Percentiles rank a stretch among this genome's conserved stretches.
These are phyloP conservation scores for Fonsecaea multimorphosa DNA, from an alignment of 2,329 filamentous ascomycete genomes.

Conservation along the genomic window DNA sequence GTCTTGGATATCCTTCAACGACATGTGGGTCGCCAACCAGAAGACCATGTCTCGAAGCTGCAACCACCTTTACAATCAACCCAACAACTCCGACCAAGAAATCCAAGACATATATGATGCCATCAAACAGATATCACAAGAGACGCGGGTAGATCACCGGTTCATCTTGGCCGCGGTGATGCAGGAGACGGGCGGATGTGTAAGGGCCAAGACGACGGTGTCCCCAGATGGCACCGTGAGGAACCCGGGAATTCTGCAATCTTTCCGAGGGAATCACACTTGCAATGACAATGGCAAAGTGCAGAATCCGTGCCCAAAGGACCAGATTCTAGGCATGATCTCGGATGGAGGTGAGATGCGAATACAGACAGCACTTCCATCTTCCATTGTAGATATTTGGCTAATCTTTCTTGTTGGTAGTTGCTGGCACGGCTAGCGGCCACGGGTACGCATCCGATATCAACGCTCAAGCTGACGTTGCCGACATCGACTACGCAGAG, in stretches of 20 bases:
- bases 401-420: conserved; percentile 26
- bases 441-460: conserved; percentile 47
- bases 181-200: conserved; percentile 56
- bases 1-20: conserved; percentile 42
- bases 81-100: conserved; percentile 49
- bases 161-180: conserved; percentile 55
- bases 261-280: conserved; percentile 48
- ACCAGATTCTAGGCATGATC: conserved; percentile 49
- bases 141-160: conserved; percentile 47
- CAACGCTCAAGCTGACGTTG: conserved; percentile 38
- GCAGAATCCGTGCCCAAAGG: conserved; percentile 48
- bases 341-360: conserved; percentile 44
- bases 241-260: conserved; percentile 58
- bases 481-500: conserved; percentile 39
- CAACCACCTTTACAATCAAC: conserved; percentile 41
- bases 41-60: conserved; percentile 47
- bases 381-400: background rate
- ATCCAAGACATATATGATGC: conserved; percentile 47
- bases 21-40: conserved; percentile 43
- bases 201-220: conserved; percentile 48
- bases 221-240: conserved; percentile 47
- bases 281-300: conserved; percentile 46
- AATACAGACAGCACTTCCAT: background rate
- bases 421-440: conserved; percentile 44
- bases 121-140: conserved; percentile 44